phyloP scores from a whole-genome alignment of 1,284 basidiomycete species.

The Apiotrichum gracile region DNA sequence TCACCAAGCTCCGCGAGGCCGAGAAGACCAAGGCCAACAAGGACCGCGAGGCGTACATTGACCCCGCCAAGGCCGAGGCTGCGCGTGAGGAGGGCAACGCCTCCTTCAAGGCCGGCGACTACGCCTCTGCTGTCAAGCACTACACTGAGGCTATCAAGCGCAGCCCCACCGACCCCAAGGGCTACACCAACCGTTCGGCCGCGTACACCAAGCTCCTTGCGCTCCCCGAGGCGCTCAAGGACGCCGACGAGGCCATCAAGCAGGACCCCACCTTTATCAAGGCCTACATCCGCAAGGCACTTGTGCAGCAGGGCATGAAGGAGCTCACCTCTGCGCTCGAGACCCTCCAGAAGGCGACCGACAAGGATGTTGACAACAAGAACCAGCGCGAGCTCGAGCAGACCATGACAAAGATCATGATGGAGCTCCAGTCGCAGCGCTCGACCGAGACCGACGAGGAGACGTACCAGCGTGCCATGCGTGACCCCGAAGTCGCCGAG shows the following conservation, averaged over 20 bases:
- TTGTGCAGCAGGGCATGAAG: conserved; percentile 82
- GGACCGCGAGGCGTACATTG: conserved; percentile 78
- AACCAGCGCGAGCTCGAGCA: conserved; percentile 73
- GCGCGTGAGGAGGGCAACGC: conserved; percentile 90
- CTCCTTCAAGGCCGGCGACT: conserved; percentile 86
- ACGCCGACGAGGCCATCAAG: conserved; percentile 87
- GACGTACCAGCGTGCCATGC: conserved; percentile 87
- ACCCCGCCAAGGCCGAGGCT: conserved; percentile 73
- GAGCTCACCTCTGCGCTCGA: conserved; percentile 83
- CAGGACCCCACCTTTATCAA: conserved; percentile 88
- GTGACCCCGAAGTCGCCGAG: conserved; percentile 87
- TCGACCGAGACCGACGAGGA: conserved; percentile 86
- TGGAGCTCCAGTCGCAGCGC: conserved; percentile 75
- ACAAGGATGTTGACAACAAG: conserved; percentile 69
- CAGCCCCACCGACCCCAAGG: conserved; percentile 79
- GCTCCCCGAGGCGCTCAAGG: conserved; percentile 92
- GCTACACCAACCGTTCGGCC: conserved; percentile 95
- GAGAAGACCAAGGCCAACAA: conserved; percentile 75
- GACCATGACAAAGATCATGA: conserved; percentile 71
- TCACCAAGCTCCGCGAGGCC: conserved; percentile 78
- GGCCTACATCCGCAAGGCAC: conserved; percentile 90
- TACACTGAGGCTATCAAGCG: conserved; percentile 98
- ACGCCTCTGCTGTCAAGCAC: conserved; percentile 82
- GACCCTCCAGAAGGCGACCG: conserved; percentile 65
- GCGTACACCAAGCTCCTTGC: conserved; percentile 95